Evolutionary conservation across 306 rosid genomes (phyloP), one percentile per base, ranked within the genome.

Genomic region (Fagus crenata): DNA sequence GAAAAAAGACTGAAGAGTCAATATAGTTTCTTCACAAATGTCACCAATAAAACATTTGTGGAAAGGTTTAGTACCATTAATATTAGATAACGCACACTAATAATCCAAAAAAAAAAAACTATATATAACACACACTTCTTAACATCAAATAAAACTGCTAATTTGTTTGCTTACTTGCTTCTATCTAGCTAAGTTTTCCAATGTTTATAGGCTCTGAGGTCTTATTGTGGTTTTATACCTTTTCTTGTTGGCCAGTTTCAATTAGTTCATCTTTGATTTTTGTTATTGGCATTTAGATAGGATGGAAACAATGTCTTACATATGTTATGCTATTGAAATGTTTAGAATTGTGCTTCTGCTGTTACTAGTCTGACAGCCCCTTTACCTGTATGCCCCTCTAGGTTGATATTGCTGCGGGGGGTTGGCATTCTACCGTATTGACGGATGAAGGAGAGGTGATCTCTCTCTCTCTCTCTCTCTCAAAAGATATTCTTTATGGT

Each of bases 341-440:
- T 14, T 55, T 28, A 17, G 41, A 51, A 59, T 51, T 9, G 42
- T 72, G 60, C 31, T 64, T 73, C 28, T 43, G 53, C 8, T 12
- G 41, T 22, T 59, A 65, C 68, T 69, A 49, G 67, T 69, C 56
- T 81, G 14, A 53, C 77, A 43, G 77, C 7, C 72, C 32, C 13
- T 77, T 67, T 7, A 17, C 43, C 59, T 75, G 63, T 64, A 64
- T 81, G 80, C 74, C 60, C 49, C 51, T 75, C 32, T 63, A 96
- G 99, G 93, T 96, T 80, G 99, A 91, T 78, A 93, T 96, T 84
- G 97, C 99, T 69, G 98, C 99, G 80, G 99, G 99, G 81, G 99
- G 99, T 74, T 96, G 99, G 99, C 99, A 93, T 84, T 96, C 98
- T 80, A 96, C 96, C 73, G 96, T 94, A 68, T 83, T 96, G 81